Percentiles rank a stretch among this genome's conserved stretches.
phyloP scores from a whole-genome alignment of 345 rosid genomes.

The Pistacia integerrima region DNA sequence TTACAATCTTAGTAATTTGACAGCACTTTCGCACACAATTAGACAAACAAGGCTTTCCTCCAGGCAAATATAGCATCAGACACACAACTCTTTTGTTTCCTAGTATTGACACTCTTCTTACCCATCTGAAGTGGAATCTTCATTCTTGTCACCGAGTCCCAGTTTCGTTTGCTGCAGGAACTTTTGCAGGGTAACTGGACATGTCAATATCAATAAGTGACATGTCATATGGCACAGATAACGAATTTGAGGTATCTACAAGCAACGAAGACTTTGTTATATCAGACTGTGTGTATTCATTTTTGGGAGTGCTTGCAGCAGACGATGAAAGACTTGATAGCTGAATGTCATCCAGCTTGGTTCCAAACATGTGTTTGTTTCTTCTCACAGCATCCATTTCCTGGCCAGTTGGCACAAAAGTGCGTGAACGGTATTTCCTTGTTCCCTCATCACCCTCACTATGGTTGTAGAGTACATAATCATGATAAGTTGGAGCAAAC shows the following conservation, averaged over 20 bases:
- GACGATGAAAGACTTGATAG: conserved; percentile 70
- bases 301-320: conserved; percentile 59
- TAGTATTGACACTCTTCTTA: conserved; percentile 17
- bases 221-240: conserved; percentile 67
- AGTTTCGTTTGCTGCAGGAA: conserved; percentile 67
- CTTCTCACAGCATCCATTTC: conserved; percentile 95
- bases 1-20: conserved; percentile 18
- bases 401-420: conserved; percentile 97
- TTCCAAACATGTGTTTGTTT: conserved; percentile 65
- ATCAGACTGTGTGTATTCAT: conserved; percentile 33
- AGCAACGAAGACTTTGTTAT: conserved; percentile 72
- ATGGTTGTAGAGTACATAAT: conserved; percentile 91
- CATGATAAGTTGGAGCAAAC: conserved; percentile 98
- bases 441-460: conserved; percentile 86
- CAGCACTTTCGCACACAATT: conserved; percentile 14
- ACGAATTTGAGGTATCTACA: conserved; percentile 57
- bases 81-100: background rate
- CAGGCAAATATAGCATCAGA: conserved; percentile 9
- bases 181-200: conserved; percentile 73
- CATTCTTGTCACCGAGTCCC: conserved; percentile 47
- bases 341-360: conserved; percentile 79
- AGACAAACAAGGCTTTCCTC: conserved; percentile 10
- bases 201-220: conserved; percentile 87
- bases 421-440: conserved; percentile 83
- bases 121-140: conserved; percentile 20